A percentile compares a stretch with the other conserved stretches of the same genome.
Evolutionary conservation across 129 eudicot genomes (phyloP).

Genomic region (Centella asiatica): DNA sequence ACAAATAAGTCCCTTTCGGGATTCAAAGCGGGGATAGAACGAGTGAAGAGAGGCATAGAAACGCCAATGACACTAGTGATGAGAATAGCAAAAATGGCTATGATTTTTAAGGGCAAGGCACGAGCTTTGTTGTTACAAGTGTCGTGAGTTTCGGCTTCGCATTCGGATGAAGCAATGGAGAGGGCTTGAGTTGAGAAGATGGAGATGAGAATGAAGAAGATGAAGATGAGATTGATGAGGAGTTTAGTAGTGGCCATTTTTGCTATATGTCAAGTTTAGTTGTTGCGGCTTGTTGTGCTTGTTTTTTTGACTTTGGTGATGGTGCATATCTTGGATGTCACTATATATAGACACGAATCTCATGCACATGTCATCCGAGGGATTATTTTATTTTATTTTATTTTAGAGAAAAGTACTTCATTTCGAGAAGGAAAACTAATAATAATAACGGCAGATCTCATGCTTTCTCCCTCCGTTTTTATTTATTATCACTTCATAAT

Average conservation of each 20-base stretch:
- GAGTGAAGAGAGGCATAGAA: slow-evolving; percentile 3
- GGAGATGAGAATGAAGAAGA: slow-evolving; percentile 12
- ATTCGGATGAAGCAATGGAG: slow-evolving; percentile 7
- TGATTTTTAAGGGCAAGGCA: slow-evolving; percentile 24
- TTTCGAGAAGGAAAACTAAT: too few relatives aligned
- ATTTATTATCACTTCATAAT: too few relatives aligned
- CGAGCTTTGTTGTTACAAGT: slow-evolving; percentile 23
- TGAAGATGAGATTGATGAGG: background rate
- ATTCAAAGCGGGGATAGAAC: background rate
- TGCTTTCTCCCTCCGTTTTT: too few relatives aligned
- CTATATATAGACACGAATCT: too few relatives aligned
- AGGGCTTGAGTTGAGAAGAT: slow-evolving; percentile 5
- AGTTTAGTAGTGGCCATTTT: slow-evolving; percentile 3
- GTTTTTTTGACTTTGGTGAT: too few relatives aligned
- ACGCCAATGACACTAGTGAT: slow-evolving; percentile 39
- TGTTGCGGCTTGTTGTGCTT: too few relatives aligned
- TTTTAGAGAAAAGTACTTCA: too few relatives aligned
- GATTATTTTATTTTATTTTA: too few relatives aligned
- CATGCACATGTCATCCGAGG: too few relatives aligned
- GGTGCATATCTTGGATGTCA: too few relatives aligned
- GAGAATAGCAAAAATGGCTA: slow-evolving; percentile 27
- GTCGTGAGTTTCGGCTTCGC: slow-evolving; percentile 12
- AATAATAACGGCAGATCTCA: too few relatives aligned
- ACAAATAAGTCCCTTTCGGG: slow-evolving; percentile 13
- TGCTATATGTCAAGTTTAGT: too few relatives aligned